phyloP scores from a whole-genome alignment of 495 filamentous ascomycete genomes.

The Penicillium herquei region DNA sequence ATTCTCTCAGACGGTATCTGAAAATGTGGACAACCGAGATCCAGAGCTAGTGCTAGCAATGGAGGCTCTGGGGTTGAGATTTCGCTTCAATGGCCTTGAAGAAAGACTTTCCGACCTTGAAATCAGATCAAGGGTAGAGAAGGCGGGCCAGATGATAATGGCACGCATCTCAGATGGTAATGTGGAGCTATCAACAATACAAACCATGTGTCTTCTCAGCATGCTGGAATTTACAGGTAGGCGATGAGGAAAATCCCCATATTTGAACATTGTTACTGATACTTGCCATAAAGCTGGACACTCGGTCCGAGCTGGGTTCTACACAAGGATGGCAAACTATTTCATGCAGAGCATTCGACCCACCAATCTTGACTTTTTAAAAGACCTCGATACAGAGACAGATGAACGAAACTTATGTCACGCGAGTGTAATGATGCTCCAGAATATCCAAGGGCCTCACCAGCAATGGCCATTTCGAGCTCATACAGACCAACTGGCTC shows the following conservation, averaged over 20 bases:
- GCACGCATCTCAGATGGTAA: slow-evolving; percentile 29
- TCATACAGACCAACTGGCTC: neutral
- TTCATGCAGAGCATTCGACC: slow-evolving; percentile 34
- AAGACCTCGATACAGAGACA: slow-evolving; percentile 23
- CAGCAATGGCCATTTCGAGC: slow-evolving; percentile 8
- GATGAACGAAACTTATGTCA: slow-evolving; percentile 40
- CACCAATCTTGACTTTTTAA: slow-evolving; percentile 17
- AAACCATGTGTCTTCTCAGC: slow-evolving; percentile 40
- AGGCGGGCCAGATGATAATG: slow-evolving; percentile 29
- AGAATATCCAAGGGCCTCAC: slow-evolving; percentile 32
- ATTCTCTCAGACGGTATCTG: slow-evolving; percentile 14
- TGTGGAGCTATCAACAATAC: slow-evolving; percentile 43
- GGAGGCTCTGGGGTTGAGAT: slow-evolving; percentile 36
- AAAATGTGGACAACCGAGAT: slow-evolving; percentile 15
- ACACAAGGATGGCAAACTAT: slow-evolving; percentile 34
- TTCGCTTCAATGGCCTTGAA: slow-evolving; percentile 13
- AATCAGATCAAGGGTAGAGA: slow-evolving; percentile 27
- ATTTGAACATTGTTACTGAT: neutral
- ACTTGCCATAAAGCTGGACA: slow-evolving; percentile 26
- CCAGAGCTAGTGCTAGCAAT: slow-evolving; percentile 36
- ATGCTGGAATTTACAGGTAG: slow-evolving; percentile 43
- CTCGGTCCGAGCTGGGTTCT: slow-evolving; percentile 36
- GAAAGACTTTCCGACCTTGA: slow-evolving; percentile 9
- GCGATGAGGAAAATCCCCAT: neutral
- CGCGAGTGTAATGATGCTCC: slow-evolving; percentile 38